Percentiles rank a stretch among this genome's conserved stretches.
These are phyloP conservation scores for Erodium maritimum DNA, from an alignment of 345 rosid genomes.

Conservation along the genomic window DNA sequence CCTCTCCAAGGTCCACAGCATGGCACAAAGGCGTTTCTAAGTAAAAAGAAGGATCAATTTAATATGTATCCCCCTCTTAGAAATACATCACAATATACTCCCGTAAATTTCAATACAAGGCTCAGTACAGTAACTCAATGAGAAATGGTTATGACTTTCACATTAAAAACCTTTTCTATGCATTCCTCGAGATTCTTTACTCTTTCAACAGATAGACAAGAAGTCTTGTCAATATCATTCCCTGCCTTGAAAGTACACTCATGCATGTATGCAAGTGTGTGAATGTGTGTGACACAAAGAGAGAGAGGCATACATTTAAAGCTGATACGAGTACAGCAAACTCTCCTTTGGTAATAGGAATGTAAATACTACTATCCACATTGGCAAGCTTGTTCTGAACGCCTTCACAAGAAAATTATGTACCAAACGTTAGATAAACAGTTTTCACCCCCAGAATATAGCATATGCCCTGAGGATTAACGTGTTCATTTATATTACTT, in stretches of 20 bases:
- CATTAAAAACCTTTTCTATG: not conserved
- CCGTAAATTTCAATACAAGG: too few relatives aligned
- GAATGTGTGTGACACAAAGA: not conserved
- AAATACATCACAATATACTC: too few relatives aligned
- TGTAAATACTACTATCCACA: slow-evolving; percentile 65
- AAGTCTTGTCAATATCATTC: not conserved
- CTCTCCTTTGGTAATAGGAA: slow-evolving; percentile 77
- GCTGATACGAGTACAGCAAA: slow-evolving; percentile 61
- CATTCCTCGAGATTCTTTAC: not conserved
- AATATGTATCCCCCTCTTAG: too few relatives aligned
- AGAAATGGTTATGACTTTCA: too few relatives aligned
- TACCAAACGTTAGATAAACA: slow-evolving; percentile 5
- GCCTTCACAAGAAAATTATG: slow-evolving; percentile 29
- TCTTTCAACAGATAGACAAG: not conserved
- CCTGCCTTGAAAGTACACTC: not conserved
- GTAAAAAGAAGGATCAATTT: too few relatives aligned
- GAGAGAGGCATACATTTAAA: slow-evolving; percentile 44
- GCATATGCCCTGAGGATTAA: not conserved
- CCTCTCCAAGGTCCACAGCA: too few relatives aligned
- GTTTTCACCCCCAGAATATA: not conserved
- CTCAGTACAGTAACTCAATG: too few relatives aligned
- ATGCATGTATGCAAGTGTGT: not conserved
- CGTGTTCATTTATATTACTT: not conserved
- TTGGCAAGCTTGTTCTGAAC: slow-evolving; percentile 78
- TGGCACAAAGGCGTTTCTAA: too few relatives aligned